A percentile compares a stretch with the other conserved stretches of the same genome.
Evolutionary conservation across 163 green algal genomes (phyloP).

Genomic region (Scenedesmus sp.): DNA sequence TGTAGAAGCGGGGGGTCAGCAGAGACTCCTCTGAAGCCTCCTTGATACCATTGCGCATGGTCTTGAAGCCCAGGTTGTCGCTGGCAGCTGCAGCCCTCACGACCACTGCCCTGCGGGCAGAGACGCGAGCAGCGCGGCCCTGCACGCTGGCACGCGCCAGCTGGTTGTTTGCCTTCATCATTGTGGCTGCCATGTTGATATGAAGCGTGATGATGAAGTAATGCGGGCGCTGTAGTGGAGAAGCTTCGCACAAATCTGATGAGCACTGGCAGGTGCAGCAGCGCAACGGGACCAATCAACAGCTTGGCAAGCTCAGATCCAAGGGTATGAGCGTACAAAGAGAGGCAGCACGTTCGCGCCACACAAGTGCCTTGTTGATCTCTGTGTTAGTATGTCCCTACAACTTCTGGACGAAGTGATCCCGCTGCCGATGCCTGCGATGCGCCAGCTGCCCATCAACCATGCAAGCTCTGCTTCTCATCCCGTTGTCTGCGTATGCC

Average conservation of each 20-base stretch:
- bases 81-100: slow-evolving; percentile 41
- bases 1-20: slow-evolving; percentile 80
- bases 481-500: background rate
- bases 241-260: slow-evolving; percentile 3
- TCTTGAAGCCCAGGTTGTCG: slow-evolving; percentile 74
- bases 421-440: background rate
- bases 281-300: background rate
- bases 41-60: slow-evolving; percentile 83
- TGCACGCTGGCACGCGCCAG: slow-evolving; percentile 30
- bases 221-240: background rate
- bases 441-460: background rate
- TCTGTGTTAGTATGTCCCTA: background rate
- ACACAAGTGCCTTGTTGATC: background rate
- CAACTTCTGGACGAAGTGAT: background rate
- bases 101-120: slow-evolving; percentile 21
- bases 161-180: slow-evolving; percentile 50
- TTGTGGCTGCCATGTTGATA: slow-evolving; percentile 47
- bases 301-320: background rate
- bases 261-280: background rate
- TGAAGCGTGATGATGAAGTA: background rate
- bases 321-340: background rate
- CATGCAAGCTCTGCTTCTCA: background rate
- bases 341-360: background rate
- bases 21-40: slow-evolving; percentile 75
- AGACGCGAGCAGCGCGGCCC: slow-evolving; percentile 21